phyloP scores from a whole-genome alignment of 768 basidiomycete species.

The Sarcomyxa edulis region DNA sequence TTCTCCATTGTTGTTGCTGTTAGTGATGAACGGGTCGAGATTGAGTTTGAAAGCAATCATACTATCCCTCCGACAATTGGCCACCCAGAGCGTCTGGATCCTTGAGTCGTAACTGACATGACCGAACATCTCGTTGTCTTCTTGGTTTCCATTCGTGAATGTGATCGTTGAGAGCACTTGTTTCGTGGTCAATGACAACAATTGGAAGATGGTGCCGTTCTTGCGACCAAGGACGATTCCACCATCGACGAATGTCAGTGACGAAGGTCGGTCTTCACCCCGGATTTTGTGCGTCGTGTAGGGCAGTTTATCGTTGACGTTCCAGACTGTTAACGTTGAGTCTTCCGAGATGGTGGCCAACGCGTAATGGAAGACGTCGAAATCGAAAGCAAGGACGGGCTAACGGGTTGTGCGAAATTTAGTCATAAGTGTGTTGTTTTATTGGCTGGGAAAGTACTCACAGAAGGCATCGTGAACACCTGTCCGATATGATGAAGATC shows the following conservation, averaged over 20 bases:
- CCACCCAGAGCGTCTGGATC: slow-evolving; percentile 85
- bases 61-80: slow-evolving; percentile 80
- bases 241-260: slow-evolving; percentile 78
- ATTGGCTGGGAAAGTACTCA: slow-evolving; percentile 36
- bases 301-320: slow-evolving; percentile 68
- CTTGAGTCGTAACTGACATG: slow-evolving; percentile 81
- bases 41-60: slow-evolving; percentile 76
- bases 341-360: slow-evolving; percentile 81
- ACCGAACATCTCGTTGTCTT: slow-evolving; percentile 84
- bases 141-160: slow-evolving; percentile 64
- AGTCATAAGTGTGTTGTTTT: not conserved
- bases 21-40: slow-evolving; percentile 52
- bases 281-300: slow-evolving; percentile 73
- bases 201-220: slow-evolving; percentile 81
- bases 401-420: slow-evolving; percentile 19
- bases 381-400: slow-evolving; percentile 82
- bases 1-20: slow-evolving; percentile 56
- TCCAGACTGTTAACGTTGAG: slow-evolving; percentile 79
- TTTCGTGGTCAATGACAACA: slow-evolving; percentile 71
- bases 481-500: slow-evolving; percentile 68
- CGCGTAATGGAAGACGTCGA: slow-evolving; percentile 71
- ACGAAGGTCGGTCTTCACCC: slow-evolving; percentile 79
- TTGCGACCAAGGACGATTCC: slow-evolving; percentile 82
- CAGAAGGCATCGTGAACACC: slow-evolving; percentile 65
- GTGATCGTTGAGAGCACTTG: slow-evolving; percentile 72